phyloP scores from a whole-genome alignment of 2,329 filamentous ascomycete genomes.

The Aspergillus costaricaensis region DNA sequence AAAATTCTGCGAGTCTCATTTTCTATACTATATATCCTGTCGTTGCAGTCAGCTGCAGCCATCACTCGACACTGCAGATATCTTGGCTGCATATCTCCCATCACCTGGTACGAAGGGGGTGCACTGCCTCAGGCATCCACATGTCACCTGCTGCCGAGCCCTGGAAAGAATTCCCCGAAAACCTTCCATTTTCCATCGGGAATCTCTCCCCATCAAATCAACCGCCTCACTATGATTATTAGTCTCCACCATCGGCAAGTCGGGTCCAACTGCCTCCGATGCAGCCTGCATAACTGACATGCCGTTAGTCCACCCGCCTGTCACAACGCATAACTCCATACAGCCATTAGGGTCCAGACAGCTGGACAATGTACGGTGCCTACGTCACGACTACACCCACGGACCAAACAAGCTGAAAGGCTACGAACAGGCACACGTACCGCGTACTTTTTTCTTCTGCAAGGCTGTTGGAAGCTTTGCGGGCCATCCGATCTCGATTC shows the following conservation, averaged over 20 bases:
- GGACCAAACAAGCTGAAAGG: not conserved
- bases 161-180: no score
- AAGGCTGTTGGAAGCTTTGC: not conserved
- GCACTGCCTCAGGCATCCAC: not conserved
- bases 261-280: not conserved
- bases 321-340: not conserved
- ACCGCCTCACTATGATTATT: no score
- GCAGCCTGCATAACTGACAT: not conserved
- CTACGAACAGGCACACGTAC: not conserved
- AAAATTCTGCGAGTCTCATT: not conserved
- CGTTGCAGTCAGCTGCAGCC: not conserved
- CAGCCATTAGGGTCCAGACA: not conserved
- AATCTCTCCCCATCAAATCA: no score
- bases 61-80: not conserved
- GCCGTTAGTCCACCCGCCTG: not conserved
- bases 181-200: no score
- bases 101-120: not conserved
- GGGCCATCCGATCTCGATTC: not conserved
- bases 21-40: not conserved
- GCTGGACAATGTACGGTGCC: not conserved
- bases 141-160: not conserved
- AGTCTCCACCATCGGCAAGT: not conserved
- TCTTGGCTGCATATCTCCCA: not conserved
- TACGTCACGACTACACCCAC: not conserved
- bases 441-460: not conserved